Percentiles rank a stretch among this genome's conserved stretches.
Conservation (phyloP, 805 yeast genomes). For the Candida sonorensis region DNA sequence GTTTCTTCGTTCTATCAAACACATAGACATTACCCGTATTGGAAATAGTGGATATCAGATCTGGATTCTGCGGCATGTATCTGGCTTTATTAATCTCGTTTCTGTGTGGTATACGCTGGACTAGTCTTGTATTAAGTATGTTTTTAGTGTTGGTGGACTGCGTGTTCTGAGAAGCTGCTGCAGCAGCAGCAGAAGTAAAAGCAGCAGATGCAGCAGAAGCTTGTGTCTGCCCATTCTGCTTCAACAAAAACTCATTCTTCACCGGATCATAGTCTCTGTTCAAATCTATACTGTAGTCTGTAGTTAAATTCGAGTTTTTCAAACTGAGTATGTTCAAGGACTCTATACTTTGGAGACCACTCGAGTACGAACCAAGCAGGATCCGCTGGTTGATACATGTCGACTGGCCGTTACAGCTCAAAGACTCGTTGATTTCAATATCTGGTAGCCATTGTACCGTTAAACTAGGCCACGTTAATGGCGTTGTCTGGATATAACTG, state of each 20-base stretch:
- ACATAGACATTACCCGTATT: conserved; percentile 58
- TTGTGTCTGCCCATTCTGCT: too few species aligned
- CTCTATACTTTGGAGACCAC: conserved; percentile 34
- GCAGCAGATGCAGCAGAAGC: too few species aligned
- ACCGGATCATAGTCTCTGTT: conserved; percentile 30
- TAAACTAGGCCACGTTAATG: conserved; percentile 60
- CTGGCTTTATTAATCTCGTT: conserved; percentile 72
- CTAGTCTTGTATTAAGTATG: conserved; percentile 9
- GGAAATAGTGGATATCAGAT: conserved; percentile 65
- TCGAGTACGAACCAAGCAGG: conserved; percentile 58
- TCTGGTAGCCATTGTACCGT: conserved; percentile 63
- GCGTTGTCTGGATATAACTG: conserved; percentile 43
- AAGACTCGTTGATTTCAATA: conserved; percentile 19
- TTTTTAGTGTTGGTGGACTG: not conserved
- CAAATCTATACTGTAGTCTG: conserved; percentile 18
- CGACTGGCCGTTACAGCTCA: not conserved
- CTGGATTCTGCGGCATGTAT: conserved; percentile 82
- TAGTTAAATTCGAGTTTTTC: conserved; percentile 4
- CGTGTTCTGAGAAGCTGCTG: too few species aligned
- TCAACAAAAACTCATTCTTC: conserved; percentile 25
- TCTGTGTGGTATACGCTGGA: conserved; percentile 57
- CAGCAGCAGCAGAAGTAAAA: too few species aligned
- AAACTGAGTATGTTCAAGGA: conserved; percentile 15
- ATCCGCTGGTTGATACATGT: conserved; percentile 34
- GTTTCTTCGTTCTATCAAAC: conserved; percentile 81